Percentiles rank a stretch among this genome's conserved stretches.
Evolutionary conservation across 352 stramenopile species (phyloP).

Genomic region (Phytophthora melonis): DNA sequence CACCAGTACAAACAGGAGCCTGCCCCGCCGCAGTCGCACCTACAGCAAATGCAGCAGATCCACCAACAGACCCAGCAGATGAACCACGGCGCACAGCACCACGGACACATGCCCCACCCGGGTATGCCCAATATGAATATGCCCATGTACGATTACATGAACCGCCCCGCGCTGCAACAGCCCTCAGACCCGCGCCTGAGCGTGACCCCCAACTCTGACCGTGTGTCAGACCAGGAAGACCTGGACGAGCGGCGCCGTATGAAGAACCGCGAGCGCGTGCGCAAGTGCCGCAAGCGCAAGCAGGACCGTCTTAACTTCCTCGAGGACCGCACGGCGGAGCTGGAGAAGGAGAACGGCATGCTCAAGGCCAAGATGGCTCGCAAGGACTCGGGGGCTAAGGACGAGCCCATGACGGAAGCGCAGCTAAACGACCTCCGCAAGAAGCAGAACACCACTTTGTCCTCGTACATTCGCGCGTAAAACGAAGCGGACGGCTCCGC

Average conservation of each 20-base stretch:
- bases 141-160: slow-evolving; percentile 89
- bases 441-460: slow-evolving; percentile 83
- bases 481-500: slow-evolving; percentile 60
- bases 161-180: slow-evolving; percentile 67
- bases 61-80: slow-evolving; percentile 64
- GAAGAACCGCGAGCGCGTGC: slow-evolving; percentile 91
- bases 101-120: slow-evolving; percentile 51
- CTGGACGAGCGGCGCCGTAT: slow-evolving; percentile 87
- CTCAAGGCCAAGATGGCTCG: slow-evolving; percentile 83
- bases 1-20: slow-evolving; percentile 53
- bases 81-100: slow-evolving; percentile 46
- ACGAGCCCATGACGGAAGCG: slow-evolving; percentile 58
- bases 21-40: slow-evolving; percentile 38
- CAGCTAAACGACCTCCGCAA: slow-evolving; percentile 83
- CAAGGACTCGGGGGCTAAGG: slow-evolving; percentile 46
- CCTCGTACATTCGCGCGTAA: slow-evolving; percentile 77
- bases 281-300: slow-evolving; percentile 91
- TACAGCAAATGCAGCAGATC: slow-evolving; percentile 59
- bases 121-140: slow-evolving; percentile 79
- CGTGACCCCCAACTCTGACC: slow-evolving; percentile 74
- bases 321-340: slow-evolving; percentile 83
- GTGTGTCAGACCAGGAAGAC: slow-evolving; percentile 77
- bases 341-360: slow-evolving; percentile 86
- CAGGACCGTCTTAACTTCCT: slow-evolving; percentile 90
- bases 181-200: slow-evolving; percentile 50